phyloP scores from a whole-genome alignment of 2,329 filamentous ascomycete genomes.

The Aspergillus arachidicola region DNA sequence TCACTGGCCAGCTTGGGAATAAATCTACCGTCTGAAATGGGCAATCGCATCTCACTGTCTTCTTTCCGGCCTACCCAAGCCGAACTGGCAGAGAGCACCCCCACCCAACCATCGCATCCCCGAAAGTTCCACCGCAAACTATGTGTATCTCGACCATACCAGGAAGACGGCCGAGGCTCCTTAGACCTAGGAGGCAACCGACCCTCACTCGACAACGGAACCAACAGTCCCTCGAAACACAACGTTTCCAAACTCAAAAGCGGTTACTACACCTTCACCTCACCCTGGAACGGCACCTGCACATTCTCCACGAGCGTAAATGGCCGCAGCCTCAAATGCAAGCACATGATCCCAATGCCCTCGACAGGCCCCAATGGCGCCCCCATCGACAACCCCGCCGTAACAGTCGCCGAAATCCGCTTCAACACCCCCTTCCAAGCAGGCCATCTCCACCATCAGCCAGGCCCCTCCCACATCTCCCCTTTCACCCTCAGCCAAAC shows the following conservation, averaged over 20 bases:
- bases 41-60: slow-evolving; percentile 12
- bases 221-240: slow-evolving; percentile 18
- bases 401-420: slow-evolving; percentile 76
- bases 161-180: slow-evolving; percentile 22
- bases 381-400: slow-evolving; percentile 37
- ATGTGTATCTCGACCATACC: slow-evolving; percentile 33
- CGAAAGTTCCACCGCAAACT: slow-evolving; percentile 37
- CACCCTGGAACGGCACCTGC: slow-evolving; percentile 85
- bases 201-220: slow-evolving; percentile 19
- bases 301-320: slow-evolving; percentile 79
- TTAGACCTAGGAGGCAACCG: slow-evolving; percentile 20
- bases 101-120: slow-evolving; percentile 22
- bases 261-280: slow-evolving; percentile 71
- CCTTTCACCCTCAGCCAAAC: slow-evolving; percentile 26
- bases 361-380: slow-evolving; percentile 13
- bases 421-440: slow-evolving; percentile 76
- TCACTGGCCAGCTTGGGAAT: slow-evolving; percentile 35
- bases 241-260: slow-evolving; percentile 36
- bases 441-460: slow-evolving; percentile 32
- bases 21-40: slow-evolving; percentile 23
- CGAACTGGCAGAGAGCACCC: slow-evolving; percentile 7
- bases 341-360: slow-evolving; percentile 62
- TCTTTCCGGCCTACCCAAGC: slow-evolving; percentile 10
- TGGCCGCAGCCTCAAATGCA: slow-evolving; percentile 74
- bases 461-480: slow-evolving; percentile 25